A percentile compares a stretch with the other conserved stretches of the same genome.
Evolutionary conservation across 2,329 filamentous ascomycete genomes (phyloP).

Genomic region (Teratosphaeria destructans): DNA sequence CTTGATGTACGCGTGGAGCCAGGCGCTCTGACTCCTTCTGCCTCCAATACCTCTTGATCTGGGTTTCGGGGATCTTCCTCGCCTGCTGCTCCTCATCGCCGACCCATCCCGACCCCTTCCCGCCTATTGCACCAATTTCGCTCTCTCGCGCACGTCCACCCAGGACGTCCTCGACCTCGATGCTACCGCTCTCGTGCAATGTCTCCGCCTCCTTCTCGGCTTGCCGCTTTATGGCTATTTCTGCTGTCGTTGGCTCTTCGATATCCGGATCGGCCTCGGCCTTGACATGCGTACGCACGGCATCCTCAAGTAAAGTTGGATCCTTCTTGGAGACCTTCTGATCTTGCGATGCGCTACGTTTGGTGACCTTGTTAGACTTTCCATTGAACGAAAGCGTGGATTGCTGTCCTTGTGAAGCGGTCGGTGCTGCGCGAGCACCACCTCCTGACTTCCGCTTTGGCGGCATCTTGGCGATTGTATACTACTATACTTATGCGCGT

Average conservation of each 20-base stretch:
- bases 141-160: conserved; percentile 20
- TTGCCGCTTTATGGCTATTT: conserved; percentile 31
- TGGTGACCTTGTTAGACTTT: conserved; percentile 43
- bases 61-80: conserved; percentile 52
- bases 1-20: conserved; percentile 66
- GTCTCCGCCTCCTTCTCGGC: conserved; percentile 24
- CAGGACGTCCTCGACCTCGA: conserved; percentile 20
- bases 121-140: conserved; percentile 36
- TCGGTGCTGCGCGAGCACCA: conserved; percentile 35
- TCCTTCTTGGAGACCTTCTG: conserved; percentile 29
- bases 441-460: conserved; percentile 6
- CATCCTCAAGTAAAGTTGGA: conserved; percentile 24
- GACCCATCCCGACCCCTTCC: conserved; percentile 25
- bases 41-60: conserved; percentile 71
- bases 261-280: conserved; percentile 18
- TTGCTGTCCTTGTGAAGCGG: conserved; percentile 41
- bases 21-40: conserved; percentile 57
- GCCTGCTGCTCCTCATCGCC: conserved; percentile 45
- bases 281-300: conserved; percentile 16
- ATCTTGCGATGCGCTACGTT: conserved; percentile 35
- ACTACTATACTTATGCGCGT: neutral
- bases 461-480: conserved; percentile 2
- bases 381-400: conserved; percentile 53
- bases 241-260: conserved; percentile 28
- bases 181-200: conserved; percentile 8